Percentiles rank a stretch among this genome's conserved stretches.
These are phyloP conservation scores for Penicillium malachiteum DNA, from an alignment of 495 filamentous ascomycete species.

Conservation along the genomic window DNA sequence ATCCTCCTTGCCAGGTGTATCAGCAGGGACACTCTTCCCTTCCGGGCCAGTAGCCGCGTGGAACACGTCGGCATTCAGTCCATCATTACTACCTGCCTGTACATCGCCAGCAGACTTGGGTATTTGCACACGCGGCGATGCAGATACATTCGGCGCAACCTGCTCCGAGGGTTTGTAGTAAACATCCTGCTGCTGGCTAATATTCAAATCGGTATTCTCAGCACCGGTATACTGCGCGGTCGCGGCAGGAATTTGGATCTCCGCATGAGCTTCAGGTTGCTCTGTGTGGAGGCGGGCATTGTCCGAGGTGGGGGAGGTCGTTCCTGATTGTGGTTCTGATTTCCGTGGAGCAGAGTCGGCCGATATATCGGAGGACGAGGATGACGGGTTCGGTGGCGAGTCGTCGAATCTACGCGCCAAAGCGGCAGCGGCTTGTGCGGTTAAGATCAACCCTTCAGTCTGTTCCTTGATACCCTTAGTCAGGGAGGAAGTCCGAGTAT, in stretches of 20 bases:
- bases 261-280: conserved; percentile 31
- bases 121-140: conserved; percentile 58
- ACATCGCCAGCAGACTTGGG: conserved; percentile 51
- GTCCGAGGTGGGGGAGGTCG: conserved; percentile 31
- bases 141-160: conserved; percentile 48
- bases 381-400: conserved; percentile 19
- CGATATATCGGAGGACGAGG: conserved; percentile 21
- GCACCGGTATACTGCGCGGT: conserved; percentile 26
- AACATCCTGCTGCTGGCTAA: conserved; percentile 55
- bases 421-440: conserved; percentile 60
- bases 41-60: conserved; percentile 35
- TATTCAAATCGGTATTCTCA: conserved; percentile 25
- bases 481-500: conserved; percentile 72
- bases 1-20: conserved; percentile 35
- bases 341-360: conserved; percentile 5
- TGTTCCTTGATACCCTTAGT: conserved; percentile 64
- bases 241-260: conserved; percentile 56
- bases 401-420: conserved; percentile 59
- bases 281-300: conserved; percentile 26
- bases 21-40: conserved; percentile 5
- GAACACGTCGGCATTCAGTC: conserved; percentile 60
- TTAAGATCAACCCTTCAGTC: conserved; percentile 61
- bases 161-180: conserved; percentile 55
- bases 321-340: conserved; percentile 4
- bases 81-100: conserved; percentile 38